phyloP scores from a whole-genome alignment of 192 early-diverging fungal genomes.

The Coemansia javaensis region DNA sequence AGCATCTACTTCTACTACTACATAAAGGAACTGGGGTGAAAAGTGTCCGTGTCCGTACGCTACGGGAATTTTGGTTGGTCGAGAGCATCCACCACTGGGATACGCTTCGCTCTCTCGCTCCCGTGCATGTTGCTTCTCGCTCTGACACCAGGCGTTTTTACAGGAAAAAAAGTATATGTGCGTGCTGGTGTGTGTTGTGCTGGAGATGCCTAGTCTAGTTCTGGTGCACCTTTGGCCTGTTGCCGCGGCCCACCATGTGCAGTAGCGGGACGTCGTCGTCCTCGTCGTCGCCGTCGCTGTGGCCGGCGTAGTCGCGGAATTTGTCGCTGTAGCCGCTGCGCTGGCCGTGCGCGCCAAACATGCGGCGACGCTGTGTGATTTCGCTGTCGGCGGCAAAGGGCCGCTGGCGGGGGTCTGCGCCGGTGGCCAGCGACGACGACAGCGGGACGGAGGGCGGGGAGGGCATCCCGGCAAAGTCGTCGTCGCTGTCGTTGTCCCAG shows the following conservation, averaged over 20 bases:
- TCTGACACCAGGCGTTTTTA: too few relatives aligned
- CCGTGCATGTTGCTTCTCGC: too few relatives aligned
- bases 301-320: constrained; percentile 15
- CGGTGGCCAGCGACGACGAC: constrained; percentile 14
- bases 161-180: too few relatives aligned
- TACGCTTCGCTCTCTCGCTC: too few relatives aligned
- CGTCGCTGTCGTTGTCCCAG: constrained; percentile 41
- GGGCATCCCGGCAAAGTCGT: constrained; percentile 27
- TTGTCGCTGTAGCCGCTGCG: constrained; percentile 16
- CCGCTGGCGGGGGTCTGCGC: constrained; percentile 9
- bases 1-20: too few relatives aligned
- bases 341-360: constrained; percentile 19
- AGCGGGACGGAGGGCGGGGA: constrained; percentile 1
- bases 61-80: too few relatives aligned
- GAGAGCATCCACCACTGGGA: too few relatives aligned
- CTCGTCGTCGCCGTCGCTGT: constrained; percentile 9
- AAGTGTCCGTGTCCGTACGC: too few relatives aligned
- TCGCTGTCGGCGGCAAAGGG: constrained; percentile 2
- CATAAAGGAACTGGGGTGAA: too few relatives aligned
- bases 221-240: constrained; percentile 7
- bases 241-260: constrained; percentile 14
- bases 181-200: too few relatives aligned
- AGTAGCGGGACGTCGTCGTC: constrained; percentile 44
- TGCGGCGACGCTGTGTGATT: constrained; percentile 30
- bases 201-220: background rate